phyloP scores from a whole-genome alignment of 2,329 filamentous ascomycete species.

The Aspergillus sp. region DNA sequence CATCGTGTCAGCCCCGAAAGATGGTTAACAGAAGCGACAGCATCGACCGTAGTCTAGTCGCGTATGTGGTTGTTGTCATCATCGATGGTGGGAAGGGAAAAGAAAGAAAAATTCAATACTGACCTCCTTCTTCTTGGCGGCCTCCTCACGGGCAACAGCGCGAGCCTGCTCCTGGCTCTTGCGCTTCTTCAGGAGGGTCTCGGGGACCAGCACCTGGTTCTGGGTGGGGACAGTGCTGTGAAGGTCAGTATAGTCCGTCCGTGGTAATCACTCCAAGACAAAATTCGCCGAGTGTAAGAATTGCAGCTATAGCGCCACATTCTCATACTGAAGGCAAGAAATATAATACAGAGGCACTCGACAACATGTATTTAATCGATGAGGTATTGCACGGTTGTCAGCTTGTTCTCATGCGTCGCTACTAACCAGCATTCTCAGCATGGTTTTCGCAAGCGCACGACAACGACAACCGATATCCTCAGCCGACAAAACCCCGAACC shows the following conservation, averaged over 20 bases:
- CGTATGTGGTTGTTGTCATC: slow-evolving; percentile 85
- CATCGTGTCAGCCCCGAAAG: slow-evolving; percentile 69
- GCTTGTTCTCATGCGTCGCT: slow-evolving; percentile 7
- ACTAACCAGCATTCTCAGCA: slow-evolving; percentile 28
- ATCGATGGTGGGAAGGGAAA: slow-evolving; percentile 44
- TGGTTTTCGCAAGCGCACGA: slow-evolving; percentile 22
- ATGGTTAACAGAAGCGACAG: slow-evolving; percentile 69
- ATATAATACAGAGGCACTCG: slow-evolving; percentile 62
- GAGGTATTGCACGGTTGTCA: slow-evolving; percentile 46
- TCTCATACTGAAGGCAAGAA: slow-evolving; percentile 67
- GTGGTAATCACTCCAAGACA: slow-evolving; percentile 57
- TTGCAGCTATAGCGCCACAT: slow-evolving; percentile 88
- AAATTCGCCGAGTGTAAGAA: slow-evolving; percentile 80
- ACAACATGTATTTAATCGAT: slow-evolving; percentile 76
- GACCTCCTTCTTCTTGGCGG: slow-evolving; percentile 88
- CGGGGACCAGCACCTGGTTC: slow-evolving; percentile 94
- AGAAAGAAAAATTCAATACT: slow-evolving; percentile 41
- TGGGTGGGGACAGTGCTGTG: slow-evolving; percentile 84
- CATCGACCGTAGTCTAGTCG: slow-evolving; percentile 98
- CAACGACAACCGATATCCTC: slow-evolving; percentile 50
- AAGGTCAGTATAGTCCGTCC: slow-evolving; percentile 76
- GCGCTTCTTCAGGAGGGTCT: slow-evolving; percentile 99
- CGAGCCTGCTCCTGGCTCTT: slow-evolving; percentile 99
- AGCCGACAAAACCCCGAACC: slow-evolving; percentile 71
- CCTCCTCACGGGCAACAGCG: slow-evolving; percentile 76